Evolutionary conservation across 345 rosid genomes (phyloP), one percentile per base, ranked within the genome.

Genomic region (Melaleuca alternifolia): DNA sequence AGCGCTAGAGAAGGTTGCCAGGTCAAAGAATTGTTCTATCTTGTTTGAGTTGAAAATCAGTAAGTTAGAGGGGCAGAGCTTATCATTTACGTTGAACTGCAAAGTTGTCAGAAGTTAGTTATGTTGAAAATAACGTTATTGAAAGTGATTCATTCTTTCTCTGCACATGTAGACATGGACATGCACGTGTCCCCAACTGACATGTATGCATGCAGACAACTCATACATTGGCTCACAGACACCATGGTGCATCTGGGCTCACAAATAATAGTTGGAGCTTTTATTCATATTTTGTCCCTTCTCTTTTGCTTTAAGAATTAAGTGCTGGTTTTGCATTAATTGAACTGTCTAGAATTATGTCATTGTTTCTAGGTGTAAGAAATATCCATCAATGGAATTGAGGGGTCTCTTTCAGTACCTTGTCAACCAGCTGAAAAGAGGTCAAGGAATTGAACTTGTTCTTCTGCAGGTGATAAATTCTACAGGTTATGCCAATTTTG

Each of bases 401-500:
- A 92, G 98, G 91, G 99, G 99, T 84, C 99, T 96, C 87, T 96
- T 98, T 90, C 99, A 98, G 93, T 98, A 98, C 86, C 97, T 98
- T 84, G 99, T 95, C 84, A 98, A 98, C 91, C 98, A 98, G 91
- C 91, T 98, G 89, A 95, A 95, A 90, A 95, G 94, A 92, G 99
- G 99, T 51, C 93, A 92, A 89, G 99, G 99, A 82, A 95, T 96
- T 90, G 99, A 98, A 93, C 98, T 98, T 88, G 95, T 98, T 91
- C 95, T 98, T 84, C 91, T 98, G 79, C 98, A 98, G 99, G 99
- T 95, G 87, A 84, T 77, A 77, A 87, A 85, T 83, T 84, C 86
- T 86, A 33, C 85, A 87, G 77, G 83, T 86, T 75, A 30, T 75
- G 50, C 57, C 54, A 56, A 87, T 86, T 59, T 51, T 87, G 85